Percentiles rank a stretch among this genome's conserved stretches.
phyloP scores from a whole-genome alignment of 352 stramenopile genomes.

The Phytophthora macrochlamydospora region DNA sequence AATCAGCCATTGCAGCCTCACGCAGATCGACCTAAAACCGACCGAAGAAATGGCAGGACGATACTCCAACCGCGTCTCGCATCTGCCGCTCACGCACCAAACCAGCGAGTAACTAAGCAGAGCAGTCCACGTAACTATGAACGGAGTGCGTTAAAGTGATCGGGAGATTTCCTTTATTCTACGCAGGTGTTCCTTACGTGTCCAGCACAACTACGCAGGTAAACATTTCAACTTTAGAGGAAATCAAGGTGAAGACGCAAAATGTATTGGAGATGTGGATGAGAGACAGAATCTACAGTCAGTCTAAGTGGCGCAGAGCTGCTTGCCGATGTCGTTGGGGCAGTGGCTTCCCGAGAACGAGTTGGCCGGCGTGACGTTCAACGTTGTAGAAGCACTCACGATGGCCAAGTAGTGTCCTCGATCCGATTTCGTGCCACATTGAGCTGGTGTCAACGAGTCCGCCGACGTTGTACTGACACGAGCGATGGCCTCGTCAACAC shows the following conservation, averaged over 20 bases:
- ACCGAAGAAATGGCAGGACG: constrained; percentile 53
- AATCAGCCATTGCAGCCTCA: constrained; percentile 78
- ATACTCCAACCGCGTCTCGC: constrained; percentile 69
- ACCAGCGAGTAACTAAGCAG: constrained; percentile 65
- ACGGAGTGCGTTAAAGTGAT: neutral
- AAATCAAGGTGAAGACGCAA: constrained; percentile 6
- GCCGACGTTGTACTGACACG: constrained; percentile 31
- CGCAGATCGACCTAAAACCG: constrained; percentile 62
- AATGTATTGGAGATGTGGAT: constrained; percentile 21
- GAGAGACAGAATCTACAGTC: constrained; percentile 22
- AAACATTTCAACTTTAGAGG: too few relatives aligned
- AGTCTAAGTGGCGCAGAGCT: constrained; percentile 23
- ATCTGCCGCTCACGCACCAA: constrained; percentile 74
- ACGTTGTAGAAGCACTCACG: constrained; percentile 39
- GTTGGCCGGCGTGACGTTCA: constrained; percentile 43
- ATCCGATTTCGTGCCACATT: constrained; percentile 40
- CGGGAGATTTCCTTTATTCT: too few relatives aligned
- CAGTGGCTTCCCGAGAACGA: constrained; percentile 55
- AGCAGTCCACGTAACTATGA: constrained; percentile 21
- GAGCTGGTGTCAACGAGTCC: constrained; percentile 55
- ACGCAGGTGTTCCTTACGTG: too few relatives aligned
- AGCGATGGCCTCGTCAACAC: constrained; percentile 55
- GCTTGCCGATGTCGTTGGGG: constrained; percentile 24
- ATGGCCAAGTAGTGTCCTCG: constrained; percentile 65
- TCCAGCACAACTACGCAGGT: too few relatives aligned